Conservation (phyloP, 768 basidiomycete species). For the Rhizopogon vulgaris region DNA sequence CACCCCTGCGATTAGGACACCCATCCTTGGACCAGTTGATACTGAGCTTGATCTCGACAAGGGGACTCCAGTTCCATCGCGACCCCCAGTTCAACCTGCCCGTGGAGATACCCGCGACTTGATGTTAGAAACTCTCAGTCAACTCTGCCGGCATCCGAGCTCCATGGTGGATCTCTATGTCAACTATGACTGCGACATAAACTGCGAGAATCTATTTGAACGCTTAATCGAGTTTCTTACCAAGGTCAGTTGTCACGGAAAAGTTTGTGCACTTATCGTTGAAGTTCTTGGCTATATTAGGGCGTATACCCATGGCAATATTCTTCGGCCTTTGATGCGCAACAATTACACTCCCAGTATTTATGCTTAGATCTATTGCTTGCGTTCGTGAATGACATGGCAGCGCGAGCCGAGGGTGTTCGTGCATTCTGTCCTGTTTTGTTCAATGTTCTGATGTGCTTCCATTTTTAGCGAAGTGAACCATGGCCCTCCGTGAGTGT, state of each 20-base stretch:
- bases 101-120: constrained; percentile 84
- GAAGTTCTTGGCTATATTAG: constrained; percentile 30
- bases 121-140: constrained; percentile 80
- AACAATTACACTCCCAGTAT: constrained; percentile 75
- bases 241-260: constrained; percentile 46
- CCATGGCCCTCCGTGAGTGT: constrained; percentile 59
- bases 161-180: constrained; percentile 95
- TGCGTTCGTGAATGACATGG: constrained; percentile 85
- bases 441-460: constrained; percentile 2
- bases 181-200: constrained; percentile 96
- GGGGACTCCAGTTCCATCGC: constrained; percentile 42
- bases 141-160: constrained; percentile 75
- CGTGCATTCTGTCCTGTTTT: constrained; percentile 14
- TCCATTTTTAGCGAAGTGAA: constrained; percentile 32
- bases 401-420: constrained; percentile 51
- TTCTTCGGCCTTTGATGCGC: constrained; percentile 50
- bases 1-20: constrained; percentile 40
- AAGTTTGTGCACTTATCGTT: not conserved
- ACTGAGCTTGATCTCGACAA: constrained; percentile 42
- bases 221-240: constrained; percentile 82
- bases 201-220: constrained; percentile 95
- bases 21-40: constrained; percentile 33
- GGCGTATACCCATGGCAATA: constrained; percentile 73
- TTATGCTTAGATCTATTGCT: constrained; percentile 85
- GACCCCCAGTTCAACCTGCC: constrained; percentile 65